Percentiles rank a stretch among this genome's conserved stretches.
These are phyloP conservation scores for Hypomyces perniciosus DNA, from an alignment of 2,329 filamentous ascomycete genomes.

Conservation along the genomic window DNA sequence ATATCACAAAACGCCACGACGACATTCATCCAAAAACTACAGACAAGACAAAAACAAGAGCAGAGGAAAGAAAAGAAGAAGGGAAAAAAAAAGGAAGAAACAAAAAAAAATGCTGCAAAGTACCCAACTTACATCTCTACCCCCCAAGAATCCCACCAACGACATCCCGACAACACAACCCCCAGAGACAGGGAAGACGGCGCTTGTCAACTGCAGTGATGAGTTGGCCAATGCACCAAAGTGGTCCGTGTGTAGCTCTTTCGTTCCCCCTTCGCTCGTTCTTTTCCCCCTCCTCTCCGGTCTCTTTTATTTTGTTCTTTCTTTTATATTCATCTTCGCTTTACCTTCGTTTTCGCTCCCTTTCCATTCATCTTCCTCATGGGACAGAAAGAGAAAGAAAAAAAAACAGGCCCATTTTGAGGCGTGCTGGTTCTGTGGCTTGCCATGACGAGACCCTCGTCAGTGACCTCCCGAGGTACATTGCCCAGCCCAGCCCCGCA, in stretches of 20 bases:
- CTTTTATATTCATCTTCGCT: neutral
- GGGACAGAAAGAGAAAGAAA: too few relatives aligned
- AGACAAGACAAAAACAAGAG: neutral
- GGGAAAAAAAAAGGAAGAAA: conserved; percentile 5
- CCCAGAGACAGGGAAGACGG: conserved; percentile 20
- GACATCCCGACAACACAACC: conserved; percentile 7
- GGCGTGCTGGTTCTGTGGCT: neutral
- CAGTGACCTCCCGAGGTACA: neutral
- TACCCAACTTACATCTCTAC: too few relatives aligned
- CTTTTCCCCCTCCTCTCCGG: neutral
- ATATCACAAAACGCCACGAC: too few relatives aligned
- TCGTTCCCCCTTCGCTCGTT: neutral
- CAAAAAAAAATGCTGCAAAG: neutral
- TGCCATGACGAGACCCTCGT: neutral
- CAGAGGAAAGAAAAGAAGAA: neutral
- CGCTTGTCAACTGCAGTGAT: conserved; percentile 37
- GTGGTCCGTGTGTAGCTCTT: conserved; percentile 36
- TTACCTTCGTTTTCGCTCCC: neutral
- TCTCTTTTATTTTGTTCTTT: neutral
- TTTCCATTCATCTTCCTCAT: neutral
- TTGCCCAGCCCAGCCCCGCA: conserved; percentile 9
- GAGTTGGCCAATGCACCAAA: conserved; percentile 38
- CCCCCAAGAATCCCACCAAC: too few relatives aligned
- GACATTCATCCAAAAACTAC: too few relatives aligned
- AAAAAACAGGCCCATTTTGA: too few relatives aligned